These are phyloP conservation scores for Dactylorhiza incarnata DNA, from an alignment of 106 monocot genomes.

Conservation along the genomic window DNA sequence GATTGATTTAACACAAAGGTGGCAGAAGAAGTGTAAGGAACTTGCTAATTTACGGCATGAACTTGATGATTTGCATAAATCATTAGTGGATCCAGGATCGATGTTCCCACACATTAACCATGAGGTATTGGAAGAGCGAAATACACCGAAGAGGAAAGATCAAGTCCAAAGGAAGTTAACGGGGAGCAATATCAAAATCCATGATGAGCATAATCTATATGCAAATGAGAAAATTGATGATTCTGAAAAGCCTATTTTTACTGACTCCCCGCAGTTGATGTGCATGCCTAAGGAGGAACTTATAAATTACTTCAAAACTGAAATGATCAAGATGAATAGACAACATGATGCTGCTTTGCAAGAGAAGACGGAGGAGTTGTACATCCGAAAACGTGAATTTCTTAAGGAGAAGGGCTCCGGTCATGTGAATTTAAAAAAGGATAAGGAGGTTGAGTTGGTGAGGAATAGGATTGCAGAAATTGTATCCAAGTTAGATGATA, in stretches of 20 bases:
- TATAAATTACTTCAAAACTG: conserved; percentile 37
- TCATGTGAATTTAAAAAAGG: conserved; percentile 33
- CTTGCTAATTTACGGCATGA: conserved; percentile 32
- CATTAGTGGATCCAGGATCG: conserved; percentile 27
- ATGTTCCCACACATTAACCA: conserved; percentile 11
- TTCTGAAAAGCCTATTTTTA: conserved; percentile 1
- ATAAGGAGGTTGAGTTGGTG: conserved; percentile 46
- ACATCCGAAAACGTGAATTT: conserved; percentile 43
- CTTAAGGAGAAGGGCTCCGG: conserved; percentile 52
- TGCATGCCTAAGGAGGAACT: conserved; percentile 45
- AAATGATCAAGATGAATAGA: conserved; percentile 56
- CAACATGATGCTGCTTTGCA: conserved; percentile 63
- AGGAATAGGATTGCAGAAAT: conserved; percentile 50
- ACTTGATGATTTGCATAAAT: conserved; percentile 30
- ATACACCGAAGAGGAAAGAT: conserved; percentile 28
- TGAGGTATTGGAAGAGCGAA: conserved; percentile 32
- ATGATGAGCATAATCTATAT: conserved; percentile 3
- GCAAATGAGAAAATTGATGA: conserved; percentile 15
- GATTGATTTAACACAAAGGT: conserved; percentile 19
- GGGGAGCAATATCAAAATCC: conserved; percentile 9
- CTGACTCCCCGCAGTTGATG: conserved; percentile 19
- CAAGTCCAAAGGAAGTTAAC: conserved; percentile 11
- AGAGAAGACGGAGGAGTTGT: conserved; percentile 71
- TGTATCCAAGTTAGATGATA: conserved; percentile 39
- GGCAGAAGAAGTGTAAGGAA: conserved; percentile 22